A percentile compares a stretch with the other conserved stretches of the same genome.
Conservation (phyloP, 345 rosid species). For the Pistacia atlantica region DNA sequence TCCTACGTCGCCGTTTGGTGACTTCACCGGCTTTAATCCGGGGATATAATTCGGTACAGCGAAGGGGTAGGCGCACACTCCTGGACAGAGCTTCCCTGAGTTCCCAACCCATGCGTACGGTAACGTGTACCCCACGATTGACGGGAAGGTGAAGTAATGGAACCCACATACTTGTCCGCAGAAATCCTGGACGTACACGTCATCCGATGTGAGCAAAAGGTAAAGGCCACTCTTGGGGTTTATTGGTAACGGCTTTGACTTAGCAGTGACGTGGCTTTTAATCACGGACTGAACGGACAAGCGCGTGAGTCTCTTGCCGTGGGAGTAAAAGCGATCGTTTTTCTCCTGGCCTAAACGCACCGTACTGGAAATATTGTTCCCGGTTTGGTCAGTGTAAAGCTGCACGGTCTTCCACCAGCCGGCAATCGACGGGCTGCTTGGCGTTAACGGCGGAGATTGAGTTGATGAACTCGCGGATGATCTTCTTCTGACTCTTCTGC, state of each 20-base stretch:
- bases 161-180: slow-evolving; percentile 95
- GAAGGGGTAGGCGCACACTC: slow-evolving; percentile 93
- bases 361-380: slow-evolving; percentile 56
- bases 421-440: slow-evolving; percentile 69
- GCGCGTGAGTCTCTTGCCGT: slow-evolving; percentile 83
- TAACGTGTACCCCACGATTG: slow-evolving; percentile 87
- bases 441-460: slow-evolving; percentile 67
- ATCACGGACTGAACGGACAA: slow-evolving; percentile 86
- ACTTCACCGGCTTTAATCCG: slow-evolving; percentile 64
- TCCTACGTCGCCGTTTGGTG: slow-evolving; percentile 88
- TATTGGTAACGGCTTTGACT: slow-evolving; percentile 65
- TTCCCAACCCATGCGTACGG: slow-evolving; percentile 99
- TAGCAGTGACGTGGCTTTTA: slow-evolving; percentile 70
- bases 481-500: slow-evolving; percentile 70
- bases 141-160: slow-evolving; percentile 95
- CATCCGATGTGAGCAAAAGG: slow-evolving; percentile 79
- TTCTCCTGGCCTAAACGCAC: slow-evolving; percentile 74
- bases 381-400: slow-evolving; percentile 88
- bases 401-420: slow-evolving; percentile 97
- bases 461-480: slow-evolving; percentile 82
- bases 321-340: slow-evolving; percentile 90
- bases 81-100: slow-evolving; percentile 86
- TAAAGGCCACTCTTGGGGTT: slow-evolving; percentile 77
- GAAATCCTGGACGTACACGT: slow-evolving; percentile 94
- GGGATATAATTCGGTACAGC: slow-evolving; percentile 69